Percentiles rank a stretch among this genome's conserved stretches.
Conservation (phyloP, 2,329 filamentous ascomycete genomes). For the Venturia nashicola region DNA sequence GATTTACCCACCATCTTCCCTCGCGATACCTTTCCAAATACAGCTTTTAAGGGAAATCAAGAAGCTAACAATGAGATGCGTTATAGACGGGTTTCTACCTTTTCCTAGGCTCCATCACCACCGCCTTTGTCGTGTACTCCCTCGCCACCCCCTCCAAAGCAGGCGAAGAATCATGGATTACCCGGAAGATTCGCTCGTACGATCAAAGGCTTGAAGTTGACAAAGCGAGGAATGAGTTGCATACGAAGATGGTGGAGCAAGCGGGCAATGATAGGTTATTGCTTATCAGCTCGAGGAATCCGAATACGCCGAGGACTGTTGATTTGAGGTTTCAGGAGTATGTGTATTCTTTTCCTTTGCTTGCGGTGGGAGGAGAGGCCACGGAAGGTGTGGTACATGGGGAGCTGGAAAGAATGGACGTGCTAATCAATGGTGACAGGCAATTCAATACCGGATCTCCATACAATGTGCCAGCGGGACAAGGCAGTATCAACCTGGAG, state of each 20-base stretch:
- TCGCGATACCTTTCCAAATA: neutral
- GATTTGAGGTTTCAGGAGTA: constrained; percentile 8
- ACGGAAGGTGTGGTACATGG: no score
- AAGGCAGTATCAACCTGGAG: constrained; percentile 5
- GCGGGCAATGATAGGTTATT: constrained; percentile 7
- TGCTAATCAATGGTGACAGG: constrained; percentile 1
- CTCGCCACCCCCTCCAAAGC: neutral
- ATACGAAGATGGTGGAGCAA: constrained; percentile 9
- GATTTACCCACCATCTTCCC: neutral
- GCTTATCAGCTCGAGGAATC: neutral
- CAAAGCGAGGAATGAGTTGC: constrained; percentile 6
- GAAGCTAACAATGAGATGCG: neutral
- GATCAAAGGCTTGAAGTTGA: constrained; percentile 1
- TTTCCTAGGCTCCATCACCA: neutral
- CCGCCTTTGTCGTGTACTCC: neutral
- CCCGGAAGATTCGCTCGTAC: constrained; percentile 1
- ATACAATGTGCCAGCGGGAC: constrained; percentile 4
- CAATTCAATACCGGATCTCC: constrained; percentile 5
- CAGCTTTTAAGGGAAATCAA: no score
- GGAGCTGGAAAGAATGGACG: neutral
- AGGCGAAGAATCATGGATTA: constrained; percentile 5
- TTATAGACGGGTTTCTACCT: constrained; percentile 6
- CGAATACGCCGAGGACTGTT: neutral
- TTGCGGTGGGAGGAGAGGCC: no score
- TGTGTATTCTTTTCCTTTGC: neutral